phyloP scores from a whole-genome alignment of 441 rosid genomes.

The Erodium trifolium region DNA sequence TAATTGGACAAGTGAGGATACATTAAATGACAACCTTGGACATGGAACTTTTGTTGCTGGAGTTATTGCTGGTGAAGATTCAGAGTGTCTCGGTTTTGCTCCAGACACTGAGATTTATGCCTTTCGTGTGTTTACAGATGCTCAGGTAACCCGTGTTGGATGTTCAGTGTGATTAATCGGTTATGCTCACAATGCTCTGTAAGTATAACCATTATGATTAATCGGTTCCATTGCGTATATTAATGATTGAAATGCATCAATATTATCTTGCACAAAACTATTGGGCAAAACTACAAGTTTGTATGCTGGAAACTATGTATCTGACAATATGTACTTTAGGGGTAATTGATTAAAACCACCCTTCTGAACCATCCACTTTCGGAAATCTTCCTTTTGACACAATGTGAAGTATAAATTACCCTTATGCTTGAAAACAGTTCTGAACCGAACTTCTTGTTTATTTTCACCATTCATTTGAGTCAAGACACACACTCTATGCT shows the following conservation, averaged over 20 bases:
- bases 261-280: not conserved
- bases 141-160: slow-evolving; percentile 77
- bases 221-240: slow-evolving; percentile 7
- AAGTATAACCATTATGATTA: slow-evolving; percentile 11
- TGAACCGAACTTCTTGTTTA: no score
- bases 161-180: slow-evolving; percentile 10
- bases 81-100: slow-evolving; percentile 94
- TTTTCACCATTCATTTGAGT: no score
- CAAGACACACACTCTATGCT: no score
- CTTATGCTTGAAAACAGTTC: no score
- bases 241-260: not conserved
- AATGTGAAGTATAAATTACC: no score
- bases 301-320: not conserved
- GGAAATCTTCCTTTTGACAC: no score
- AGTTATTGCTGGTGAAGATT: slow-evolving; percentile 79
- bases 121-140: slow-evolving; percentile 91
- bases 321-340: not conserved
- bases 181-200: no score
- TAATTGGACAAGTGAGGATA: slow-evolving; percentile 96
- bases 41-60: slow-evolving; percentile 99
- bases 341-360: no score
- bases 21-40: slow-evolving; percentile 96
- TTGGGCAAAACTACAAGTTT: not conserved
- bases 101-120: slow-evolving; percentile 94
- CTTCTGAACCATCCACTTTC: no score